Base-by-base conservation (phyloP, 106 monocot genomes). In the Dioscorea alata region DNA sequence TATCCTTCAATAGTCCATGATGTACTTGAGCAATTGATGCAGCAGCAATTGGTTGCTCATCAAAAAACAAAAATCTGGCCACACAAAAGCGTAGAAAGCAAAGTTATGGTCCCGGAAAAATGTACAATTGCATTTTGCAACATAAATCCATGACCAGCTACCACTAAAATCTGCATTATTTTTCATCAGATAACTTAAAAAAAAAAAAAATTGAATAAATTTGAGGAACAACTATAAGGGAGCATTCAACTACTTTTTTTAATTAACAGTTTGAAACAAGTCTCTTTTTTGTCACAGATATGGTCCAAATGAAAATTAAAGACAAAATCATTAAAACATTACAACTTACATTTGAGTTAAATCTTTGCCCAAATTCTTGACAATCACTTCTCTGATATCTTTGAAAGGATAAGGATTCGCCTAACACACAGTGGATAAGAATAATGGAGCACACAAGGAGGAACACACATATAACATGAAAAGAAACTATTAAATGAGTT, bases 21-120 rank as follows among this genome's bases (percentile, higher is more conserved):
- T 97, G 96, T 10, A 97, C 92, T 78, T 97, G 96, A 85, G 96
- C 96, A 82, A 97, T 97, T 75, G 96, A 97, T 80, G 96, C 96
- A 70, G 96, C 96, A 70, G 96, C 96, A 74, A 97, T 79, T 54
- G 96, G 96, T 73, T 81, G 79, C 79, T 97, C 89, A 77, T 92
- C 84, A 82, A 97, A 86, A 58, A 78, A 74, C 51, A 83, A 19
- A 76, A 97, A 97, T 79, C 96, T 97, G 80, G 33, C 23, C 63
- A 50, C 21, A 25, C 56, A 49, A 42, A 70, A 49, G 59, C 17
- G 12, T 16, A 66, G 48, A 69, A 48, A 25, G 19, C 18, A 13
- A 25, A 62, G 23, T 23, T 59, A 59, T 12, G 23, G 4, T 8
- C 12, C 42, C 10, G 6, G 9, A 42, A 42, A 42, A 42, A 3